phyloP scores from a whole-genome alignment of 2,329 filamentous ascomycete species.

The Calonectria leucothoes region DNA sequence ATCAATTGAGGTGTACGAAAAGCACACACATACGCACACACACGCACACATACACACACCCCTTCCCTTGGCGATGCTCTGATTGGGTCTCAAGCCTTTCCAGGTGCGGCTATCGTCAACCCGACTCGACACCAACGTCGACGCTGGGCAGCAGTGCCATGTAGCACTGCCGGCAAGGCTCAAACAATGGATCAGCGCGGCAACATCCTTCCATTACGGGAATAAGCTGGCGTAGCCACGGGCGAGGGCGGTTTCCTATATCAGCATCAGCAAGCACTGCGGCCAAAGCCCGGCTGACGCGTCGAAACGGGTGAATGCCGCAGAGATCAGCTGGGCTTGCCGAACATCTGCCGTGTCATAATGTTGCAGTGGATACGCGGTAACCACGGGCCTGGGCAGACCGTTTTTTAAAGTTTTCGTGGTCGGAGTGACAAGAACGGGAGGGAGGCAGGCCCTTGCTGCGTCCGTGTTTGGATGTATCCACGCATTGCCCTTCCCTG shows the following conservation, averaged over 20 bases:
- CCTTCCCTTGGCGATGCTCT: not conserved
- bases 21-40: no score
- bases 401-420: not conserved
- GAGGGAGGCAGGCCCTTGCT: not conserved
- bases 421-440: not conserved
- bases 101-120: not conserved
- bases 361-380: not conserved
- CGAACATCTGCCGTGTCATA: constrained; percentile 4
- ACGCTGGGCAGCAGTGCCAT: not conserved
- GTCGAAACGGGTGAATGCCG: not conserved
- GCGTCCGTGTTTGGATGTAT: not conserved
- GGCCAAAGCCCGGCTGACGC: not conserved
- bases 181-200: not conserved
- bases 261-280: not conserved
- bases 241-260: not conserved
- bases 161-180: not conserved
- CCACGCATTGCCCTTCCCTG: not conserved
- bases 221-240: not conserved
- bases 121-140: not conserved
- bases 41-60: no score
- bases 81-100: not conserved
- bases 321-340: not conserved
- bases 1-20: not conserved
- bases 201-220: not conserved
- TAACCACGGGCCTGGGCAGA: no score